Base-by-base conservation (phyloP, 768 basidiomycete genomes). In the Suillus subluteus region DNA sequence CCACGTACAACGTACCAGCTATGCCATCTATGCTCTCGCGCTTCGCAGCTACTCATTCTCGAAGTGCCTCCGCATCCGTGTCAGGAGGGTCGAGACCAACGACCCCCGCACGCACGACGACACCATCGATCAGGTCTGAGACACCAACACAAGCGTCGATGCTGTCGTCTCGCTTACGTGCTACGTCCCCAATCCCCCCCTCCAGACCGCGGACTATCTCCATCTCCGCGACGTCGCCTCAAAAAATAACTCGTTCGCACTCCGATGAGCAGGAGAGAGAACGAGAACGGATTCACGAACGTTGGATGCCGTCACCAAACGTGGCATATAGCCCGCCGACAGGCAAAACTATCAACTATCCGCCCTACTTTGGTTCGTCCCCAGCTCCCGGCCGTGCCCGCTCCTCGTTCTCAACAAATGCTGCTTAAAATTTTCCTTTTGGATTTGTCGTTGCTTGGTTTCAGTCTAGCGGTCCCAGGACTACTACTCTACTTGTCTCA, bases 241-340 rank as follows among this genome's bases (percentile, higher is more conserved):
- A 84, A 58, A 87, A 86, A 81, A 84, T 88, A 78, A 74, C 71
- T 61, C 85, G 89, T 63, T 86, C 88, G 41, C 82, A 86, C 67
- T 88, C 88, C 63, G 90, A 91, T 73, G 89, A 90, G 79, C 90
- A 88, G 69, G 79, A 79, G 66, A 77, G 76, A 70, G 71, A 73
- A 69, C 66, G 66, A 64, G 80, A 84, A 69, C 79, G 81, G 74
- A 85, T 88, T 54, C 88, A 85, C 66, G 84, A 90, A 73, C 84
- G 87, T 67, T 91, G 90, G 90, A 79, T 90, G 55, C 90, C 90
- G 16, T 82, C 84, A 38, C 72, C 75, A 48, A 74, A 77, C 30
- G 41, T 77, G 63, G 76, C 77, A 44, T 76, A 77, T 63, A 77
- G 81, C 50, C 81, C 81, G 9, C 81, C 79, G 23, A 75, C 71